Evolutionary conservation across 2,329 filamentous ascomycete genomes (phyloP).

Genomic region (Trichoderma oligosporum): DNA sequence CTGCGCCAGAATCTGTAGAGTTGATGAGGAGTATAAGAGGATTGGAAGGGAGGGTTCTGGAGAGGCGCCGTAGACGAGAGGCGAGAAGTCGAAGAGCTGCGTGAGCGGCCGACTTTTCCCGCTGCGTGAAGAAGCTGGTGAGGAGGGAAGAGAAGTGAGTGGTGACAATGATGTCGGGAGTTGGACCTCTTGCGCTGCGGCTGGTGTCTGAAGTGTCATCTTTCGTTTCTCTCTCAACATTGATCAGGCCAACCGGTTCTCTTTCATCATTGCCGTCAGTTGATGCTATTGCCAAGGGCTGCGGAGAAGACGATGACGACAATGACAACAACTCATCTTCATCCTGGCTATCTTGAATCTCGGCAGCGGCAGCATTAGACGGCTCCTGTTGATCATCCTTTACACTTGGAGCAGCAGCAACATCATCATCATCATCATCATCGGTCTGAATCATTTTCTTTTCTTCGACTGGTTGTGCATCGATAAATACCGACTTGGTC

Average conservation of each 20-base stretch:
- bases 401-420: not conserved
- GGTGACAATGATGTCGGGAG: conserved; percentile 44
- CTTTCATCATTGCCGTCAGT: not conserved
- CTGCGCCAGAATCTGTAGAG: conserved; percentile 34
- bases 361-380: conserved; percentile 21
- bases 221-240: not conserved
- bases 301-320: conserved; percentile 6
- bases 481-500: not conserved
- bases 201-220: not conserved
- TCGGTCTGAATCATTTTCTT: not conserved
- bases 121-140: conserved; percentile 48
- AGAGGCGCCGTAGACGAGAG: conserved; percentile 43
- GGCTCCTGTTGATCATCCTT: not conserved
- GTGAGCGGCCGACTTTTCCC: conserved; percentile 47
- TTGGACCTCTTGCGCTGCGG: not conserved
- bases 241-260: not conserved
- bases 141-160: conserved; percentile 54
- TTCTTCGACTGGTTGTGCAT: not conserved
- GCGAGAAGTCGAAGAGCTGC: conserved; percentile 46
- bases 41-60: conserved; percentile 37
- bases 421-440: not conserved
- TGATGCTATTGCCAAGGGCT: conserved; percentile 8
- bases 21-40: conserved; percentile 56
- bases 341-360: conserved; percentile 36
- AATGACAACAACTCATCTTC: conserved; percentile 28